Percentiles rank a stretch among this genome's conserved stretches.
Conservation (phyloP, 2,329 filamentous ascomycete species). For the Aspergillus sp. region DNA sequence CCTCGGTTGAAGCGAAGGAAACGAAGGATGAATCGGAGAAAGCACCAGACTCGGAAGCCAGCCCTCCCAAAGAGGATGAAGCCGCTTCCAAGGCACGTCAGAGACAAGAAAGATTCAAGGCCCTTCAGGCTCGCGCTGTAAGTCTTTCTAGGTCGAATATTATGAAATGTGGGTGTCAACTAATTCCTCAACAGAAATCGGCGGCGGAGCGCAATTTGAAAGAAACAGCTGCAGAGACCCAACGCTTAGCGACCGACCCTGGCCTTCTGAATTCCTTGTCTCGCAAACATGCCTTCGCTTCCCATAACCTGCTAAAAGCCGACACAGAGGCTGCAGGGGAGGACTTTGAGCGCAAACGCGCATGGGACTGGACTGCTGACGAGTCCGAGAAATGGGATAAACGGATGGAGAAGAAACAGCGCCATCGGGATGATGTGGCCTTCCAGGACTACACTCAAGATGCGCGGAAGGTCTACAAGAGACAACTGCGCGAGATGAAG, state of each 20-base stretch:
- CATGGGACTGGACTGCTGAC: slow-evolving; percentile 98
- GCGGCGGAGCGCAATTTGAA: slow-evolving; percentile 63
- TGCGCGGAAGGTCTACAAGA: slow-evolving; percentile 88
- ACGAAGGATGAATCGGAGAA: slow-evolving; percentile 3
- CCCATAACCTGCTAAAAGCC: slow-evolving; percentile 89
- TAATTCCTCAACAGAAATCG: slow-evolving; percentile 33
- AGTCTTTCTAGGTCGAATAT: slow-evolving; percentile 17
- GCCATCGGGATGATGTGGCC: slow-evolving; percentile 76
- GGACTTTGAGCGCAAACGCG: slow-evolving; percentile 95
- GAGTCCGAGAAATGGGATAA: slow-evolving; percentile 94
- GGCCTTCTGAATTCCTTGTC: slow-evolving; percentile 73
- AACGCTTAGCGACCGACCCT: slow-evolving; percentile 74
- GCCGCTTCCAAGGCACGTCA: slow-evolving; percentile 49
- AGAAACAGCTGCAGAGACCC: slow-evolving; percentile 78
- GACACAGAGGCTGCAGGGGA: slow-evolving; percentile 81
- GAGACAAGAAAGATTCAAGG: slow-evolving; percentile 78
- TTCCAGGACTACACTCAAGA: slow-evolving; percentile 89
- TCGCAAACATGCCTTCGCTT: slow-evolving; percentile 81
- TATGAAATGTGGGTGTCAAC: slow-evolving; percentile 16
- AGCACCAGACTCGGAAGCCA: background rate
- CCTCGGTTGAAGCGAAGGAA: too few relatives aligned
- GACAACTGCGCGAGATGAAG: slow-evolving; percentile 74
- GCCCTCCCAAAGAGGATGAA: slow-evolving; percentile 20
- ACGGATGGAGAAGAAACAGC: slow-evolving; percentile 79
- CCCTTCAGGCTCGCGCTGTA: slow-evolving; percentile 73